Conservation (phyloP, 2,329 filamentous ascomycete species). For the Aureobasidium mangrovei region DNA sequence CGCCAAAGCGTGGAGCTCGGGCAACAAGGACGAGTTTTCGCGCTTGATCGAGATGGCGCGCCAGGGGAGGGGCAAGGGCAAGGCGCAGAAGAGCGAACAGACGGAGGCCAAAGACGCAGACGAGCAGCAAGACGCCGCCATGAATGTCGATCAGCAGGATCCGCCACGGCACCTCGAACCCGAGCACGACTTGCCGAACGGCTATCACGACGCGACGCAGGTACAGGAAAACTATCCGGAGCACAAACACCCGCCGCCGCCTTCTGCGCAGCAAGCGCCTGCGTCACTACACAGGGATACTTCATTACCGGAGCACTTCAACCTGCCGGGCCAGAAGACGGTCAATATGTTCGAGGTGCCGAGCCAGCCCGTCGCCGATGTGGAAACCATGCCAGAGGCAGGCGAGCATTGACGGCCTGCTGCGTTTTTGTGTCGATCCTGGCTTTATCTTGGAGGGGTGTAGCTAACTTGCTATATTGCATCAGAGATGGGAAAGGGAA, state of each 20-base stretch:
- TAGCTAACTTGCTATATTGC: too few relatives aligned
- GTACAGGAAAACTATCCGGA: constrained; percentile 1
- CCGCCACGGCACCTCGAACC: neutral
- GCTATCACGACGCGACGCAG: neutral
- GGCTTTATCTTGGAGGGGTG: too few relatives aligned
- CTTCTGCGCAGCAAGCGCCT: constrained; percentile 14
- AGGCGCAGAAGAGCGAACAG: constrained; percentile 13
- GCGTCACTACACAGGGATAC: constrained; percentile 14
- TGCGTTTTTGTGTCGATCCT: neutral
- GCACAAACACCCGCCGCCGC: neutral
- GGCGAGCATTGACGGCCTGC: neutral
- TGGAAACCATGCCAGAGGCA: constrained; percentile 20
- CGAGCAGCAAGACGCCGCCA: neutral
- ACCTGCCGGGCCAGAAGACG: constrained; percentile 21
- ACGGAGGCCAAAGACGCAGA: neutral
- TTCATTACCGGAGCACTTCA: constrained; percentile 21
- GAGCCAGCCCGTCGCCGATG: constrained; percentile 33
- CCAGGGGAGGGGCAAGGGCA: constrained; percentile 34
- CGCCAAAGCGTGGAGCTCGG: constrained; percentile 62
- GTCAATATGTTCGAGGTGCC: constrained; percentile 38
- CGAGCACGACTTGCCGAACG: constrained; percentile 19
- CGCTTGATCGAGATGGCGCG: constrained; percentile 70
- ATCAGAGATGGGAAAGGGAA: too few relatives aligned
- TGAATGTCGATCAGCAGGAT: neutral
- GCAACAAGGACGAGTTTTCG: constrained; percentile 67